phyloP scores from a whole-genome alignment of 1,284 basidiomycete species.

The Trichosporon coremiiforme region DNA sequence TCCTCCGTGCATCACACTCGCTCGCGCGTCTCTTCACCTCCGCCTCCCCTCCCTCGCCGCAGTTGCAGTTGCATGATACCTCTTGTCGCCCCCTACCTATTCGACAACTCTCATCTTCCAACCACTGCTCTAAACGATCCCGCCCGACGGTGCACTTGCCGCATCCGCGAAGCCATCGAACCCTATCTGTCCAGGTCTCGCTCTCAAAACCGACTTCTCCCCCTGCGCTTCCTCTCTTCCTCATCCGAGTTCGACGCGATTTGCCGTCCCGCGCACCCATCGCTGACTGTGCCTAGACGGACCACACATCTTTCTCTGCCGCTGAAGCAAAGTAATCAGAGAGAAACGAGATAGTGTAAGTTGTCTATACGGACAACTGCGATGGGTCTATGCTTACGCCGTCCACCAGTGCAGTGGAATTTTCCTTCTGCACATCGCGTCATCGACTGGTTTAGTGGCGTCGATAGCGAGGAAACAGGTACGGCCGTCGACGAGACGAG shows the following conservation, averaged over 20 bases:
- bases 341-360: conserved; percentile 3
- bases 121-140: conserved; percentile 2
- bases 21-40: not conserved
- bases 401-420: not conserved
- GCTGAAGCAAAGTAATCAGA: not conserved
- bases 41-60: too few relatives aligned
- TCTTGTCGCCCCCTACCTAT: not conserved
- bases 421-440: conserved; percentile 13
- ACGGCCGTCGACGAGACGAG: not conserved
- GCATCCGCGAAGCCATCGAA: conserved; percentile 9
- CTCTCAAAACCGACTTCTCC: not conserved
- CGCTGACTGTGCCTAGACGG: conserved; percentile 8
- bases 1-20: conserved; percentile 14
- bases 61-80: not conserved
- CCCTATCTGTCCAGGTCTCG: not conserved
- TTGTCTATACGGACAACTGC: not conserved
- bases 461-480: conserved; percentile 13
- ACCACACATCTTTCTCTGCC: not conserved
- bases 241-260: not conserved
- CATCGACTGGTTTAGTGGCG: conserved; percentile 14
- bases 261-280: not conserved
- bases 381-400: conserved; percentile 14
- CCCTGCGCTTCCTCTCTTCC: not conserved
- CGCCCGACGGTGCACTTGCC: conserved; percentile 8
- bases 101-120: not conserved